A percentile compares a stretch with the other conserved stretches of the same genome.
These are phyloP conservation scores for Mycena filopes DNA, from an alignment of 768 basidiomycete species.

Conservation along the genomic window DNA sequence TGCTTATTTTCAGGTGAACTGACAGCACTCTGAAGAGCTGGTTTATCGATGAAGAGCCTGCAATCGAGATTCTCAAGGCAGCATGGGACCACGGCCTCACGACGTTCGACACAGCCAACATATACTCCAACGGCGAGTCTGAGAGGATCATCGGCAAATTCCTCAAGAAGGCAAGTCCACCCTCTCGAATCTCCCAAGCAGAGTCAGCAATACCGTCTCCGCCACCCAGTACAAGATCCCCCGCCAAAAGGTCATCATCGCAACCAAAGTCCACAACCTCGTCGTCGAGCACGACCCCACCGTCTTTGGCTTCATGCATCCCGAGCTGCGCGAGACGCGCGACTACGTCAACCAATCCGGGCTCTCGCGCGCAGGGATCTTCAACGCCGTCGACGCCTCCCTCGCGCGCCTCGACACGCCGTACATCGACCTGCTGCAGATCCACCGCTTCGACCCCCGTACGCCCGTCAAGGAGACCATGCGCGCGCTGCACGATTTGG, in stretches of 20 bases:
- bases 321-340: slow-evolving; percentile 2
- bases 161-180: slow-evolving; percentile 46
- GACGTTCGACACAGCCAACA: slow-evolving; percentile 50
- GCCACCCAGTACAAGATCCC: slow-evolving; percentile 39
- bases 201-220: too few species aligned
- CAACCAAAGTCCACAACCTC: slow-evolving; percentile 33
- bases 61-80: too few species aligned
- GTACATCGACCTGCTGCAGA: slow-evolving; percentile 53
- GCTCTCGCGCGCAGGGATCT: slow-evolving; percentile 43
- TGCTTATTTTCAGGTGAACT: too few species aligned
- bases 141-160: slow-evolving; percentile 56
- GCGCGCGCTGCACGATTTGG: slow-evolving; percentile 58
- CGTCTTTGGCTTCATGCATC: background rate
- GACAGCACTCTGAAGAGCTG: too few species aligned
- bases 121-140: slow-evolving; percentile 49
- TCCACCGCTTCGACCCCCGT: slow-evolving; percentile 50
- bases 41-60: too few species aligned
- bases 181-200: too few species aligned
- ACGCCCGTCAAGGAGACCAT: slow-evolving; percentile 53
- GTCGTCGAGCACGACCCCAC: slow-evolving; percentile 18
- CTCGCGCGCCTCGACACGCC: slow-evolving; percentile 40
- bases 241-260: slow-evolving; percentile 28
- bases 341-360: slow-evolving; percentile 38
- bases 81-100: slow-evolving; percentile 55
- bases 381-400: slow-evolving; percentile 46